phyloP scores from a whole-genome alignment of 1,139 yeast species.

The Williopsis jadinii region DNA sequence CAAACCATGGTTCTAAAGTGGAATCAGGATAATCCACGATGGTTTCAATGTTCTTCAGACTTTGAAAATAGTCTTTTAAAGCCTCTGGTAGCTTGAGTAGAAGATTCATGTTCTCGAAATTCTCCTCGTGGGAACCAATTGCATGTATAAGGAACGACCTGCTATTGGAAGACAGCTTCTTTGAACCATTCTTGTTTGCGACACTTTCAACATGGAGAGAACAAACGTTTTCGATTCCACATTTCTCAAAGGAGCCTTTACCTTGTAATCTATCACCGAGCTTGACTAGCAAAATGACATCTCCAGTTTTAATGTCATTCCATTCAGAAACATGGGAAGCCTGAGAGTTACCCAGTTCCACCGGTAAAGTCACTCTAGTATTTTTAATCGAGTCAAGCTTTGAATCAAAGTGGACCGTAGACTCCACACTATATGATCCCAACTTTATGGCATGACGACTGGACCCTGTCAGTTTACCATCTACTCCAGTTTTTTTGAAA shows the following conservation, averaged over 20 bases:
- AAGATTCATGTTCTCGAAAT: conserved; percentile 6
- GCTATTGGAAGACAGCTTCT: background rate
- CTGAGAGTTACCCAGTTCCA: conserved; percentile 20
- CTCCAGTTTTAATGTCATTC: conserved; percentile 25
- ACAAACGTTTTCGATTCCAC: conserved; percentile 22
- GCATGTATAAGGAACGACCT: background rate
- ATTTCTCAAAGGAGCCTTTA: conserved; percentile 15
- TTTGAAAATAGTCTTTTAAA: background rate
- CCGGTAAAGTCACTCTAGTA: conserved; percentile 18
- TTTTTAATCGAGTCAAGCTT: background rate
- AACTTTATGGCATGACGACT: conserved; percentile 27
- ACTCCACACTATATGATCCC: conserved; percentile 2
- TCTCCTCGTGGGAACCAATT: background rate
- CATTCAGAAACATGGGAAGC: conserved; percentile 23
- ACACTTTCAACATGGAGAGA: conserved; percentile 1
- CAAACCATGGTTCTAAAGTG: conserved; percentile 29
- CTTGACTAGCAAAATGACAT: conserved; percentile 24
- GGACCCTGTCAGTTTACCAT: conserved; percentile 19
- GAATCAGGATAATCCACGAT: background rate
- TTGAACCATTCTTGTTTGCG: background rate
- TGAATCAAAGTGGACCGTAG: conserved; percentile 11
- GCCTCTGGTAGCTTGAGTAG: conserved; percentile 10
- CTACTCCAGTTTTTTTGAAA: conserved; percentile 18
- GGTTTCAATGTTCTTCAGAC: background rate
- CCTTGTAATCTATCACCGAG: conserved; percentile 12